These are phyloP conservation scores for Ophiostoma himal-ulmi DNA, from an alignment of 2,329 filamentous ascomycete genomes.

Conservation along the genomic window DNA sequence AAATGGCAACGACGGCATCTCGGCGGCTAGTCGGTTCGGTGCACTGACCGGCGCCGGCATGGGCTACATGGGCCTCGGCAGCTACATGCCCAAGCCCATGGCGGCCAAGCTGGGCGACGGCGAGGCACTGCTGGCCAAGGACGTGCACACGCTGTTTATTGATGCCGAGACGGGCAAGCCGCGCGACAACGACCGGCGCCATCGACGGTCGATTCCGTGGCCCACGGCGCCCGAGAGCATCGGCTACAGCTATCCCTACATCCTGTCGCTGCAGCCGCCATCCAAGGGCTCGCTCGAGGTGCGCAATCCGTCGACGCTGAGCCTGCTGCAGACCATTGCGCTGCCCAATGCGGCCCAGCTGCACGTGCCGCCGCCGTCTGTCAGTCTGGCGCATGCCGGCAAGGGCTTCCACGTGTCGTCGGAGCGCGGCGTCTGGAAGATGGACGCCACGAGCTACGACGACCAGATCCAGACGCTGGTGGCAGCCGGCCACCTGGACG, in stretches of 20 bases:
- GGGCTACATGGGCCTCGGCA: slow-evolving; percentile 93
- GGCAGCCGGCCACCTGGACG: slow-evolving; percentile 68
- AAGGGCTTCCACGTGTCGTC: slow-evolving; percentile 94
- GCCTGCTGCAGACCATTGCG: slow-evolving; percentile 76
- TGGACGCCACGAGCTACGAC: slow-evolving; percentile 89
- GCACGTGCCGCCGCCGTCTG: slow-evolving; percentile 86
- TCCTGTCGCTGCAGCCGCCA: slow-evolving; percentile 70
- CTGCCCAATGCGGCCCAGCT: slow-evolving; percentile 77
- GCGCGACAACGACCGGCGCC: slow-evolving; percentile 39
- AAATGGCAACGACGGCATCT: slow-evolving; percentile 2
- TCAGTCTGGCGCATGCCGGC: slow-evolving; percentile 89
- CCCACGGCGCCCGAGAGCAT: slow-evolving; percentile 78
- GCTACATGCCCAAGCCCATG: slow-evolving; percentile 85
- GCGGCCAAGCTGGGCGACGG: slow-evolving; percentile 76
- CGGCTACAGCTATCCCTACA: slow-evolving; percentile 94
- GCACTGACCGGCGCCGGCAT: slow-evolving; percentile 76
- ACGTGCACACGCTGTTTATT: slow-evolving; percentile 92
- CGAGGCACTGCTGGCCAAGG: slow-evolving; percentile 89
- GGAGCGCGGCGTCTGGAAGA: slow-evolving; percentile 89
- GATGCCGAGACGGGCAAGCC: slow-evolving; percentile 69
- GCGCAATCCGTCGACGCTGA: slow-evolving; percentile 84
- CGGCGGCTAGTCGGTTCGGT: slow-evolving; percentile 65
- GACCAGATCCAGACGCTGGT: slow-evolving; percentile 80
- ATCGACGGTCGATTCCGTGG: slow-evolving; percentile 78
- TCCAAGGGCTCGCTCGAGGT: slow-evolving; percentile 83